A percentile compares a stretch with the other conserved stretches of the same genome.
Evolutionary conservation across 176 grass and related monocot genomes (phyloP).

Genomic region (Thalia dealbata): DNA sequence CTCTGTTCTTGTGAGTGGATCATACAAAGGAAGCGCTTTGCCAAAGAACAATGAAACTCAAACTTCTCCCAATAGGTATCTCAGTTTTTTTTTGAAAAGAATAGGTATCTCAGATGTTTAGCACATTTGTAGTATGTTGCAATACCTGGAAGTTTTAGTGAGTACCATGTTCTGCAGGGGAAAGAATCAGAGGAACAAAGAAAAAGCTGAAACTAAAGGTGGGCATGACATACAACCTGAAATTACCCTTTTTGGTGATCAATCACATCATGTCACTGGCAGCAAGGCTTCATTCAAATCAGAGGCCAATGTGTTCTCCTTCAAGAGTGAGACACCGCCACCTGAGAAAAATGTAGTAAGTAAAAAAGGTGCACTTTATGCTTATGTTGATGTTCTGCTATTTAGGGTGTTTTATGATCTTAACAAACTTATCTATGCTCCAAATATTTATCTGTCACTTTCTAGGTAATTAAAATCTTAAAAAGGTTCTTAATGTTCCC

Average conservation of each 20-base stretch:
- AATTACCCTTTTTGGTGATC: neutral
- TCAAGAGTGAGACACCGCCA: neutral
- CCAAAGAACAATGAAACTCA: constrained; percentile 47
- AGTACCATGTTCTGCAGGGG: neutral
- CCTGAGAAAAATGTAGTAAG: neutral
- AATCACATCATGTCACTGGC: neutral
- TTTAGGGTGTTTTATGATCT: neutral
- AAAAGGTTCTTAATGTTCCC: too few species aligned
- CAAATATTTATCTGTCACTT: neutral
- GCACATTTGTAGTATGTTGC: neutral
- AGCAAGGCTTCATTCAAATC: constrained; percentile 1
- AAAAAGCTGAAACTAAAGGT: neutral
- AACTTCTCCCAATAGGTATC: constrained; percentile 68
- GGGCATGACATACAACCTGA: neutral
- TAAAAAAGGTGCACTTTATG: constrained; percentile 3
- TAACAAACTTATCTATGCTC: neutral
- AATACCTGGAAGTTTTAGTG: neutral
- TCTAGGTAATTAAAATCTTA: too few species aligned
- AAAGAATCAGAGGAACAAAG: neutral
- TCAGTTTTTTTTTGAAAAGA: too few species aligned
- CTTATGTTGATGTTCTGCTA: neutral
- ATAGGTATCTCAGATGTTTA: constrained; percentile 43
- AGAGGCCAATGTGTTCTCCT: neutral
- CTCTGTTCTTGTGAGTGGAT: constrained; percentile 44
- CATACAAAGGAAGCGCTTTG: constrained; percentile 50